These are phyloP conservation scores for Kregervanrija pseudodelftensis DNA, from an alignment of 805 yeast species.

Conservation along the genomic window DNA sequence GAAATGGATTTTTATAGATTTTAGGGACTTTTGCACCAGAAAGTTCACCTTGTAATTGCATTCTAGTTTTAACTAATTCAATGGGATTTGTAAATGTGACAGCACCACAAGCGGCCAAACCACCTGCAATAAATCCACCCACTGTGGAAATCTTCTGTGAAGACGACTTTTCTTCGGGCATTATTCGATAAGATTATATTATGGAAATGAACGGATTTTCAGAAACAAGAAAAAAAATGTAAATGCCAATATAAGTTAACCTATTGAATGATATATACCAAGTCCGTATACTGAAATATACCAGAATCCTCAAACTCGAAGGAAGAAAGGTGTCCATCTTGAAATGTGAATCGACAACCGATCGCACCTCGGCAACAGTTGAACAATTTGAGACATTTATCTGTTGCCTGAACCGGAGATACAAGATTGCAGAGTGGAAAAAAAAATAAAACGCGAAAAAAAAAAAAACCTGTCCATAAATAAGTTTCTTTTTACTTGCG, in stretches of 20 bases:
- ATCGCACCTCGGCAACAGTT: no score
- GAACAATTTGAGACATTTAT: no score
- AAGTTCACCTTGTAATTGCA: conserved; percentile 95
- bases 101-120: conserved; percentile 94
- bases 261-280: no score
- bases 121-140: conserved; percentile 88
- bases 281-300: no score
- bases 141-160: conserved; percentile 55
- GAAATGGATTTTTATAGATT: conserved; percentile 74
- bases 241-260: no score
- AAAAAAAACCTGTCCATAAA: background rate
- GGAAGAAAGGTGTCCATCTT: no score
- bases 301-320: no score
- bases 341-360: no score
- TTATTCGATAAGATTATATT: background rate
- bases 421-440: background rate
- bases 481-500: no score
- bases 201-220: no score
- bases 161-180: conserved; percentile 31
- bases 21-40: conserved; percentile 43
- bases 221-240: no score
- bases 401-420: no score
- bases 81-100: conserved; percentile 96
- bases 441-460: background rate
- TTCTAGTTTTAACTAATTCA: conserved; percentile 88